Evolutionary conservation across 1,284 basidiomycete species (phyloP).

Genomic region (Ganoderma boninense): DNA sequence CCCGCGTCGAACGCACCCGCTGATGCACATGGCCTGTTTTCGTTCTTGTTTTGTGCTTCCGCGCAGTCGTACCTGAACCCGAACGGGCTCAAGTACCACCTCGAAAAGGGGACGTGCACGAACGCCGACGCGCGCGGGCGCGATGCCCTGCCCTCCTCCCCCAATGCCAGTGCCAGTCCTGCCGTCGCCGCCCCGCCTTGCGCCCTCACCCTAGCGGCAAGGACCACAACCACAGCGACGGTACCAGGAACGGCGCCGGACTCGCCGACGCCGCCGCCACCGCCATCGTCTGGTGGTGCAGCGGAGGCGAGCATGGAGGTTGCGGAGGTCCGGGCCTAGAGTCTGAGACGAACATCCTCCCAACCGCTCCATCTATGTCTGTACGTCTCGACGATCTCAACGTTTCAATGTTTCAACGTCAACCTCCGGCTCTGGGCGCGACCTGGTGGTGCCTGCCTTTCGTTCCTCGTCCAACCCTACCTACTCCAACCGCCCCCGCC

Average conservation of each 20-base stretch:
- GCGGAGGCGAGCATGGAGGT: neutral
- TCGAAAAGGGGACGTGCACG: constrained; percentile 67
- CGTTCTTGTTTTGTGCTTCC: too few relatives aligned
- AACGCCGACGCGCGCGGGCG: constrained; percentile 28
- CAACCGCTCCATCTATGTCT: too few relatives aligned
- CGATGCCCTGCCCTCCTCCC: constrained; percentile 9
- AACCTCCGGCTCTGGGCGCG: neutral
- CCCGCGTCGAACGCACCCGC: neutral
- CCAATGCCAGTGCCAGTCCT: neutral
- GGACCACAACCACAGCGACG: neutral
- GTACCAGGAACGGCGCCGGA: neutral
- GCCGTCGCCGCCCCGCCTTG: neutral
- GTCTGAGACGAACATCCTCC: neutral
- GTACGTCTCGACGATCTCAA: too few relatives aligned
- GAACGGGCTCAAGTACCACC: constrained; percentile 69
- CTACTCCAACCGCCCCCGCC: neutral
- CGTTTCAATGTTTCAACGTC: neutral
- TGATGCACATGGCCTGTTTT: neutral
- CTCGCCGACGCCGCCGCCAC: neutral
- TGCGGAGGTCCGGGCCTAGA: neutral
- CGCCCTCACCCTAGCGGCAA: too few relatives aligned
- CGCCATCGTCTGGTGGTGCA: too few relatives aligned
- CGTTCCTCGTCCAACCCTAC: too few relatives aligned
- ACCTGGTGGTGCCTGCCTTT: too few relatives aligned
- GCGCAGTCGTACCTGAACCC: constrained; percentile 63